Evolutionary conservation across 2,329 filamentous ascomycete genomes (phyloP).

Genomic region (Graphiopsis chlorocephala): DNA sequence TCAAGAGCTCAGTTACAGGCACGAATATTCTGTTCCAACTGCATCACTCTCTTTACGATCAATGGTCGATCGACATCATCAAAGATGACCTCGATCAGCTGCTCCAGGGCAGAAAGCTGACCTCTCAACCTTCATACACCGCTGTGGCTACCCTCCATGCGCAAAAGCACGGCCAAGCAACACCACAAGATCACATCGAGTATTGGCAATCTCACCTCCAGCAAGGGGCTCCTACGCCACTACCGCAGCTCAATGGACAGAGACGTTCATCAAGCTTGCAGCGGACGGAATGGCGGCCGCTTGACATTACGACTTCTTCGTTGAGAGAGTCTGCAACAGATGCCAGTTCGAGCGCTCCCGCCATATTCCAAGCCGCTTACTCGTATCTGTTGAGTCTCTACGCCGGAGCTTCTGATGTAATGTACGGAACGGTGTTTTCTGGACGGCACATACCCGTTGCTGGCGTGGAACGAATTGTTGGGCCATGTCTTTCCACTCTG

Average conservation of each 20-base stretch:
- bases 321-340: slow-evolving; percentile 1
- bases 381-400: slow-evolving; percentile 65
- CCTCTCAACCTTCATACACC: slow-evolving; percentile 57
- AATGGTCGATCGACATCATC: slow-evolving; percentile 79
- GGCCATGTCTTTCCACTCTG: slow-evolving; percentile 74
- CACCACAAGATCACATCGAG: slow-evolving; percentile 32
- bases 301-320: slow-evolving; percentile 8
- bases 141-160: slow-evolving; percentile 54
- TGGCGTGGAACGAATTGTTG: slow-evolving; percentile 69
- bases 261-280: slow-evolving; percentile 20
- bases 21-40: slow-evolving; percentile 54
- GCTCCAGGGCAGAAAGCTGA: slow-evolving; percentile 37
- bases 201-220: slow-evolving; percentile 71
- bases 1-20: slow-evolving; percentile 36
- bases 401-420: slow-evolving; percentile 62
- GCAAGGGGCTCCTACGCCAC: slow-evolving; percentile 51
- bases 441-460: slow-evolving; percentile 71
- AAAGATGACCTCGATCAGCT: slow-evolving; percentile 63
- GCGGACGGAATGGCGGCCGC: slow-evolving; percentile 24
- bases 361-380: slow-evolving; percentile 72
- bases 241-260: slow-evolving; percentile 59
- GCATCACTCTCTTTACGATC: slow-evolving; percentile 86
- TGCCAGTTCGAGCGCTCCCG: slow-evolving; percentile 59
- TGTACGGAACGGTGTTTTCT: slow-evolving; percentile 77
- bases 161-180: not conserved